phyloP scores from a whole-genome alignment of 805 yeast genomes.

The Pachysolen tannophilus region DNA sequence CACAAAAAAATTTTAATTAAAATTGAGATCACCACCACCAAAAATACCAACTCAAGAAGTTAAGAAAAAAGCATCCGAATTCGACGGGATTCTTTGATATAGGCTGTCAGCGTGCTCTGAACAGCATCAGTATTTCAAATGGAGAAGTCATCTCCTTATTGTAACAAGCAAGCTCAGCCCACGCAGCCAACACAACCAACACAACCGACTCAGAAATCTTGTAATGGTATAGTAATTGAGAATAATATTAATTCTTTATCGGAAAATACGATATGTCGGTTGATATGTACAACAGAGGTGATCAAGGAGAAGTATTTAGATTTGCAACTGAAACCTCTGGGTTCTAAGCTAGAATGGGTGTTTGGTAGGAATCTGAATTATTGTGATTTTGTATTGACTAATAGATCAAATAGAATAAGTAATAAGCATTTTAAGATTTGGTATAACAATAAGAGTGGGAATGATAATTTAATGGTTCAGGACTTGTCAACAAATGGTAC shows the following conservation, averaged over 20 bases:
- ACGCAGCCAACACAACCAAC: conserved; percentile 32
- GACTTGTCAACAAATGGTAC: conserved; percentile 93
- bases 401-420: conserved; percentile 58
- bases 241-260: conserved; percentile 14
- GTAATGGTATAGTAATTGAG: conserved; percentile 16
- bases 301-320: conserved; percentile 20
- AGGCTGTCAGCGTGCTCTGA: too few species aligned
- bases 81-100: too few species aligned
- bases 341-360: conserved; percentile 21
- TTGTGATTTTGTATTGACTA: conserved; percentile 56
- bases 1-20: too few species aligned
- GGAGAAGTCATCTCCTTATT: conserved; percentile 2
- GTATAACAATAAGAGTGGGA: conserved; percentile 44
- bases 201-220: conserved; percentile 23
- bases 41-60: too few species aligned
- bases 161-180: conserved; percentile 15
- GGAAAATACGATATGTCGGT: conserved; percentile 26
- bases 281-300: conserved; percentile 23
- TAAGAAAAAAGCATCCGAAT: too few species aligned
- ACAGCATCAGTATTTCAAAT: too few species aligned
- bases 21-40: too few species aligned
- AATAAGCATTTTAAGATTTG: conserved; percentile 65
- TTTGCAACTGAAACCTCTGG: conserved; percentile 16
- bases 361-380: conserved; percentile 61
- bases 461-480: conserved; percentile 47